These are phyloP conservation scores for Catunica adiposa DNA, from an alignment of 2,329 filamentous ascomycete species.

Conservation along the genomic window DNA sequence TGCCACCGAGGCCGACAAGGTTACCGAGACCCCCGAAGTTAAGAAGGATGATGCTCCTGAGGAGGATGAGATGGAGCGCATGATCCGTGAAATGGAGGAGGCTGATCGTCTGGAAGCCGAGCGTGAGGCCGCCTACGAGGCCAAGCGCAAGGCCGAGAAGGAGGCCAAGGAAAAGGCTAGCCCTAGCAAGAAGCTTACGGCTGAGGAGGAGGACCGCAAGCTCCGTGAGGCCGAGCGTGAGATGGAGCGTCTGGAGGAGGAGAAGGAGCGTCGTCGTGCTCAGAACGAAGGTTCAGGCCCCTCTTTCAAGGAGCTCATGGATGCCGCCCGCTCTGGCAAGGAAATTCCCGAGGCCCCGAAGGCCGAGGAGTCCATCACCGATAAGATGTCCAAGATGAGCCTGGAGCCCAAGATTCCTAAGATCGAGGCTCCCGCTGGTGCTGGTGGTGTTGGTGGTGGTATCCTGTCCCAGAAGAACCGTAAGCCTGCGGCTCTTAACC, in stretches of 20 bases:
- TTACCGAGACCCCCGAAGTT: slow-evolving; percentile 18
- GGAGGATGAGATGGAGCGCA: slow-evolving; percentile 40
- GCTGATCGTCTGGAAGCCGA: slow-evolving; percentile 25
- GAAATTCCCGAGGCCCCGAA: slow-evolving; percentile 15
- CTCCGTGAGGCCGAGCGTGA: slow-evolving; percentile 57
- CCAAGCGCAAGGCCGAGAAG: slow-evolving; percentile 33
- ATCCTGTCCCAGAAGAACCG: slow-evolving; percentile 28
- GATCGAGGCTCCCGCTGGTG: slow-evolving; percentile 25
- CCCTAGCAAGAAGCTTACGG: slow-evolving; percentile 23
- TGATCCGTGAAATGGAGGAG: slow-evolving; percentile 47
- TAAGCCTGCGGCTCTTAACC: slow-evolving; percentile 79
- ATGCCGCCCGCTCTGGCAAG: slow-evolving; percentile 25
- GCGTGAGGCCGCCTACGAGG: slow-evolving; percentile 32
- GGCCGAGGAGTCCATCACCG: slow-evolving; percentile 20
- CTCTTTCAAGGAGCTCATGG: slow-evolving; percentile 26
- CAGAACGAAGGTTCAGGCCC: slow-evolving; percentile 39
- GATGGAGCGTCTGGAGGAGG: slow-evolving; percentile 58
- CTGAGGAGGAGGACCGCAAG: slow-evolving; percentile 45
- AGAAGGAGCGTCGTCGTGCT: slow-evolving; percentile 41
- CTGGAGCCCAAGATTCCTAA: slow-evolving; percentile 35
- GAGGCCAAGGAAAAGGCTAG: slow-evolving; percentile 32
- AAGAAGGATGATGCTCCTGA: slow-evolving; percentile 22
- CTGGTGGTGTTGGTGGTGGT: slow-evolving; percentile 14
- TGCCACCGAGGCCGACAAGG: slow-evolving; percentile 22
- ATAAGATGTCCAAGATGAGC: slow-evolving; percentile 37